A percentile compares a stretch with the other conserved stretches of the same genome.
Evolutionary conservation across 768 basidiomycete genomes (phyloP).

Genomic region (Pulveroboletus sp.): DNA sequence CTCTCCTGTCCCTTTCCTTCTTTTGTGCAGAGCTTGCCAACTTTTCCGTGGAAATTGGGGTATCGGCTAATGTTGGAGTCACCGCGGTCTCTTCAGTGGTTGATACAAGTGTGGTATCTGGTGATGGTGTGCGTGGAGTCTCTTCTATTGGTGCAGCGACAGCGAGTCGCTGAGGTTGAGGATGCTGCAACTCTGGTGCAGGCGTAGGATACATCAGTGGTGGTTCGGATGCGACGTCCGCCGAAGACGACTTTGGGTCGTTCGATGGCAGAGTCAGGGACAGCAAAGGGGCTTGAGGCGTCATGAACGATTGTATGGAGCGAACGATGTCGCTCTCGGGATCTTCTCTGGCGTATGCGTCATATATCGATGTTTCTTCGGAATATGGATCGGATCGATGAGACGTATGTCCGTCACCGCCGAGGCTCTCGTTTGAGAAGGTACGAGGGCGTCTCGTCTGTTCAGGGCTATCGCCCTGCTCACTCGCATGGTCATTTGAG

Average conservation of each 20-base stretch:
- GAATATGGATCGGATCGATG: slow-evolving; percentile 69
- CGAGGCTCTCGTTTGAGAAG: slow-evolving; percentile 35
- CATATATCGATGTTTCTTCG: slow-evolving; percentile 80
- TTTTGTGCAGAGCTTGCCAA: slow-evolving; percentile 35
- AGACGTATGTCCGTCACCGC: slow-evolving; percentile 38
- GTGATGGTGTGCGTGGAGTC: slow-evolving; percentile 60
- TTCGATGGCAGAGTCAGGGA: slow-evolving; percentile 25
- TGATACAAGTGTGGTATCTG: slow-evolving; percentile 35
- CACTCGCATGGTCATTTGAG: slow-evolving; percentile 47
- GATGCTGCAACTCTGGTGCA: slow-evolving; percentile 53
- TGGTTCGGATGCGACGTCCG: slow-evolving; percentile 16
- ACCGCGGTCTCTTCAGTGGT: slow-evolving; percentile 27
- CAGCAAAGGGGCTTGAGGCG: slow-evolving; percentile 19
- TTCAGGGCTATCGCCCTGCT: slow-evolving; percentile 55
- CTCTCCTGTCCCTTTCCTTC: slow-evolving; percentile 73
- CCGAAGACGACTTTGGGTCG: slow-evolving; percentile 2
- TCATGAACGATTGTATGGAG: slow-evolving; percentile 18
- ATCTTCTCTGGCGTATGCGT: slow-evolving; percentile 67
- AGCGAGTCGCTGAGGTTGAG: slow-evolving; percentile 55
- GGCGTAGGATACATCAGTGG: slow-evolving; percentile 35
- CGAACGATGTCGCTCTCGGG: slow-evolving; percentile 39
- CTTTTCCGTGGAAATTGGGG: slow-evolving; percentile 19
- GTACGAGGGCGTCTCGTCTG: slow-evolving; percentile 34
- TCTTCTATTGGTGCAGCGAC: slow-evolving; percentile 29
- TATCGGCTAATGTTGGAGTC: slow-evolving; percentile 22